Percentiles rank a stretch among this genome's conserved stretches.
phyloP scores from a whole-genome alignment of 495 filamentous ascomycete genomes.

The Filosporella fistucella region DNA sequence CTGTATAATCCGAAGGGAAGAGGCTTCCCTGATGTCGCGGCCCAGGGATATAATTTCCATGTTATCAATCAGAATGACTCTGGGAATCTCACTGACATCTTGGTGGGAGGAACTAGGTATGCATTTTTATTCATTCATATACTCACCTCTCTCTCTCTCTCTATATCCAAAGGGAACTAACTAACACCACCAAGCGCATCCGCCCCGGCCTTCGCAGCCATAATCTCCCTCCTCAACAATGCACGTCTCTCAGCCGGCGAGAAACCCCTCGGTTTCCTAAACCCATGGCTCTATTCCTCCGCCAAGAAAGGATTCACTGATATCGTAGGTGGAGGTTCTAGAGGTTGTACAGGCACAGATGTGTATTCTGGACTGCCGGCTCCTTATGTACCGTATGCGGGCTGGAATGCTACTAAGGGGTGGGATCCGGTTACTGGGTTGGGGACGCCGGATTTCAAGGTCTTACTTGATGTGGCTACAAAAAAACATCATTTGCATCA shows the following conservation, averaged over 20 bases:
- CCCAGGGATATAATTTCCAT: slow-evolving; percentile 23
- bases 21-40: slow-evolving; percentile 34
- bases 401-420: slow-evolving; percentile 26
- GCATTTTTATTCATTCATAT: not conserved
- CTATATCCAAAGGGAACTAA: not conserved
- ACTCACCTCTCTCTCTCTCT: not conserved
- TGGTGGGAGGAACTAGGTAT: slow-evolving; percentile 6
- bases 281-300: slow-evolving; percentile 44
- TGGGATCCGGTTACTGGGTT: slow-evolving; percentile 40
- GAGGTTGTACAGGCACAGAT: slow-evolving; percentile 32
- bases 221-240: slow-evolving; percentile 43
- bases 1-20: slow-evolving; percentile 26
- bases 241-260: slow-evolving; percentile 42
- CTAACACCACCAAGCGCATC: slow-evolving; percentile 26
- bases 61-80: slow-evolving; percentile 9
- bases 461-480: slow-evolving; percentile 30
- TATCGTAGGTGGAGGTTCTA: slow-evolving; percentile 40
- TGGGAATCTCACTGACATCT: slow-evolving; percentile 17
- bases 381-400: slow-evolving; percentile 8
- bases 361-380: not conserved
- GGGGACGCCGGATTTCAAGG: slow-evolving; percentile 48
- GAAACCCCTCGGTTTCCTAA: slow-evolving; percentile 45
- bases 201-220: slow-evolving; percentile 30
- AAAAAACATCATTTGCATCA: too few relatives aligned
- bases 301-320: slow-evolving; percentile 40